phyloP scores from a whole-genome alignment of 106 monocot genomes.

The Platanthera guangdongensis region DNA sequence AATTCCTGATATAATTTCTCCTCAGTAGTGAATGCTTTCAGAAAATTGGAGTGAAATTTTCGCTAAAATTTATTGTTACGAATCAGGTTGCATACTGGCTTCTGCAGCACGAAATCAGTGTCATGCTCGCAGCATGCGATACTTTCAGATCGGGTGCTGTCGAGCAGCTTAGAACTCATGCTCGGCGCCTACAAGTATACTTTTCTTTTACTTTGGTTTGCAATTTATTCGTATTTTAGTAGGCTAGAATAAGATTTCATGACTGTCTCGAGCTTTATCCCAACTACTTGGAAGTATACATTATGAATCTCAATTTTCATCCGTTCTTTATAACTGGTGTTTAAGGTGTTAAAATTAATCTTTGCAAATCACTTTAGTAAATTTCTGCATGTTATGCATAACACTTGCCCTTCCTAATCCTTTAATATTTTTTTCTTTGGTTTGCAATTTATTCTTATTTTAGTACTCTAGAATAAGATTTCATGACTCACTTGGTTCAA shows the following conservation, averaged over 20 bases:
- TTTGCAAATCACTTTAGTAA: too few relatives aligned
- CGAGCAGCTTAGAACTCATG: constrained; percentile 97
- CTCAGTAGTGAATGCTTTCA: neutral
- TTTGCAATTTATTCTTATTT: neutral
- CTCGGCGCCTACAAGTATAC: constrained; percentile 88
- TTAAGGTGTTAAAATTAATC: too few relatives aligned
- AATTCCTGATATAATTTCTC: neutral
- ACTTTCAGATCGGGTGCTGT: constrained; percentile 99
- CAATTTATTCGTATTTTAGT: neutral
- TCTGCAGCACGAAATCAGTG: constrained; percentile 78
- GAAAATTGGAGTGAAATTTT: neutral
- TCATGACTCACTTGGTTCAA: neutral
- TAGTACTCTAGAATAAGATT: neutral
- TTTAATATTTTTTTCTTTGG: neutral
- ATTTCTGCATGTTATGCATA: too few relatives aligned
- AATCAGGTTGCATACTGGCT: constrained; percentile 97
- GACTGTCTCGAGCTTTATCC: neutral
- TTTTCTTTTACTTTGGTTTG: neutral
- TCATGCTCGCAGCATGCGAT: constrained; percentile 95
- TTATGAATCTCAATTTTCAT: too few relatives aligned
- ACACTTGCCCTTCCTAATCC: too few relatives aligned
- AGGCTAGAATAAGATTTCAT: neutral
- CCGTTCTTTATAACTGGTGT: too few relatives aligned
- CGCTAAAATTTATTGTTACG: neutral
- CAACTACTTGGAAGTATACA: neutral